These are phyloP conservation scores for Suillus lakei DNA, from an alignment of 768 basidiomycete species.

Conservation along the genomic window DNA sequence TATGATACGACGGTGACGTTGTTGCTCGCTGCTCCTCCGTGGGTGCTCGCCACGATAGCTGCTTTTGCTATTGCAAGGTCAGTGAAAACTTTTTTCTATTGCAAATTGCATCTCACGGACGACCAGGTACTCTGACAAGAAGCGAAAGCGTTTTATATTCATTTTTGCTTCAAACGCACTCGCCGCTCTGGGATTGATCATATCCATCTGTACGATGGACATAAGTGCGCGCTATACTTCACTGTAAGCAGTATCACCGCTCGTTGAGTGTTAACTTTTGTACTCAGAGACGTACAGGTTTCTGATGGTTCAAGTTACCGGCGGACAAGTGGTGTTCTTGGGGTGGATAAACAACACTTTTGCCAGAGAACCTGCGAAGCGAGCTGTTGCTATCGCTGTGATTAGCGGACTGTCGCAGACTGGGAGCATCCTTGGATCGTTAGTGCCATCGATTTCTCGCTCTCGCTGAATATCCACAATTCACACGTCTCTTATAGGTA, in stretches of 20 bases:
- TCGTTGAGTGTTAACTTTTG: background rate
- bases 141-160: constrained; percentile 70
- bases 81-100: background rate
- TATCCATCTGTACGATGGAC: constrained; percentile 65
- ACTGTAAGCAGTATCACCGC: constrained; percentile 42
- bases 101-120: constrained; percentile 1
- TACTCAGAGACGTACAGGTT: constrained; percentile 48
- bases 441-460: constrained; percentile 36
- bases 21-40: constrained; percentile 47
- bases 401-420: constrained; percentile 80
- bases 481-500: constrained; percentile 50
- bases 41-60: constrained; percentile 32
- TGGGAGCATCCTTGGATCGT: constrained; percentile 82
- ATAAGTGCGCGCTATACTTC: constrained; percentile 63
- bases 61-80: constrained; percentile 30
- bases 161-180: constrained; percentile 53
- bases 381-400: constrained; percentile 77
- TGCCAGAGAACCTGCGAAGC: constrained; percentile 77
- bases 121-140: constrained; percentile 66
- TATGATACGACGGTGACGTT: constrained; percentile 42
- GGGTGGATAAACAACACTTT: constrained; percentile 55
- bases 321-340: constrained; percentile 66
- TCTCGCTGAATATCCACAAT: background rate
- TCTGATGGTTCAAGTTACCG: constrained; percentile 70
- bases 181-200: constrained; percentile 67